Base-by-base conservation (phyloP, 768 basidiomycete genomes). In the Lactarius deliciosus region DNA sequence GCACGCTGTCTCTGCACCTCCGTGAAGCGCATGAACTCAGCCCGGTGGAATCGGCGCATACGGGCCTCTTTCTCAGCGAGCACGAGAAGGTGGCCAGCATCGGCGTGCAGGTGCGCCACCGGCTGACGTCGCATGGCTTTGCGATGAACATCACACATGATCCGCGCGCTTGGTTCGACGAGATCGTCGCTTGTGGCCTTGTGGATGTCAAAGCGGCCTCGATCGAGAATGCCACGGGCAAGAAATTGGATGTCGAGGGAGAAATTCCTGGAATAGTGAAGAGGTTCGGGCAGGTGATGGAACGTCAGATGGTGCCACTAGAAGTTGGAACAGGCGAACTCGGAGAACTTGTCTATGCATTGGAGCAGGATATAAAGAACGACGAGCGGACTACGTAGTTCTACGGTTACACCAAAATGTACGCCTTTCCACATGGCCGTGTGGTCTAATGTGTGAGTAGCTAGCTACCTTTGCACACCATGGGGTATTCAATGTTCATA, bases 41-140 rank as follows among this genome's bases (percentile, higher is more conserved):
- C 36, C 79, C 83, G 71, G 71, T 81, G 64, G 78, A 87, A 45
- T 89, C 89, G 63, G 90, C 90, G 57, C 88, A 96, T 73, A 96
- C 95, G 3, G 97, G 97, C 28, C 89, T 97, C 34, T 98, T 98
- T 75, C 77, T 94, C 61, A 84, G 91, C 72, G 78, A 81, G n/a
- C 78, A 77, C 36, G 90, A 90, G 56, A 99, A 98, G 77, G 82
- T 99, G 71, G 94, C 86, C 20, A 98, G 96, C 73, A 96, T 99
- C 61, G 97, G 97, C 54, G 94, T 99, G 61, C 95, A 98, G 76
- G 88, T 98, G 62, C 88, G 95, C 64, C 96, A 98, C 74, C 85
- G 96, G 54, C 83, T 99, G 63, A 96, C 97, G 54, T 90, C 88
- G 30, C 97, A 99, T 75, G 97, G 97, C 1, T 97, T 99, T 77